phyloP scores from a whole-genome alignment of 2,329 filamentous ascomycete genomes.

The Nemania abortiva region DNA sequence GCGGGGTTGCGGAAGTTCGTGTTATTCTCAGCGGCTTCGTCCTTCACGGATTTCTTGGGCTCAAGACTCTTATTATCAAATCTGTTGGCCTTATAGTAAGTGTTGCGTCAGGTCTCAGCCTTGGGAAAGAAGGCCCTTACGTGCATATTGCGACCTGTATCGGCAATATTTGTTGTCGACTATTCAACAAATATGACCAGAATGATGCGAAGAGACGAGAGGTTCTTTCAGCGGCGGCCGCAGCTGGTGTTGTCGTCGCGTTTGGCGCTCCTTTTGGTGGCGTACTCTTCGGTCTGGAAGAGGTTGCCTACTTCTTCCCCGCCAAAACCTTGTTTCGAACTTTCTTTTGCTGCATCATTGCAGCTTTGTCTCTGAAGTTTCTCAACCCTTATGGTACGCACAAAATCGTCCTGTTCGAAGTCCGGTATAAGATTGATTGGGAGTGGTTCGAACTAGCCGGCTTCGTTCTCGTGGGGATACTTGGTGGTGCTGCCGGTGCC shows the following conservation, averaged over 20 bases:
- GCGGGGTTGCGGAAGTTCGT: slow-evolving; percentile 95
- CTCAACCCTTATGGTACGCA: slow-evolving; percentile 95
- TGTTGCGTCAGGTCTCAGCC: slow-evolving; percentile 90
- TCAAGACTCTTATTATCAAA: slow-evolving; percentile 89
- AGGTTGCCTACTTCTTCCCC: slow-evolving; percentile 97
- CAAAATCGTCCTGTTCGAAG: slow-evolving; percentile 97
- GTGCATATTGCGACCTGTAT: slow-evolving; percentile 98
- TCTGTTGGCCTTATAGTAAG: slow-evolving; percentile 85
- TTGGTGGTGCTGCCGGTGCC: slow-evolving; percentile 87
- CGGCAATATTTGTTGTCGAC: slow-evolving; percentile 91
- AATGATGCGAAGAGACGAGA: slow-evolving; percentile 96
- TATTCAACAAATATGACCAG: slow-evolving; percentile 93
- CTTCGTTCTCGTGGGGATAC: slow-evolving; percentile 86
- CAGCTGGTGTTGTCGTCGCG: slow-evolving; percentile 91
- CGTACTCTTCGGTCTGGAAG: slow-evolving; percentile 92
- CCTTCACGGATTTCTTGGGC: slow-evolving; percentile 91
- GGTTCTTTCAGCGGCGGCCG: slow-evolving; percentile 91
- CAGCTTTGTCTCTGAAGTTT: slow-evolving; percentile 91
- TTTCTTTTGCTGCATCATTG: slow-evolving; percentile 97
- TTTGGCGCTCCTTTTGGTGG: slow-evolving; percentile 91
- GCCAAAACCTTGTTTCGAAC: slow-evolving; percentile 97
- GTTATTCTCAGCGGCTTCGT: slow-evolving; percentile 99
- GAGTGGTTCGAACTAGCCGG: slow-evolving; percentile 88
- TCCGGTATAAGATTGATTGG: slow-evolving; percentile 92
- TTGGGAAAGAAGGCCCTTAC: slow-evolving; percentile 95